Evolutionary conservation across 2,329 filamentous ascomycete genomes (phyloP).

Genomic region (Epichloe elymi): DNA sequence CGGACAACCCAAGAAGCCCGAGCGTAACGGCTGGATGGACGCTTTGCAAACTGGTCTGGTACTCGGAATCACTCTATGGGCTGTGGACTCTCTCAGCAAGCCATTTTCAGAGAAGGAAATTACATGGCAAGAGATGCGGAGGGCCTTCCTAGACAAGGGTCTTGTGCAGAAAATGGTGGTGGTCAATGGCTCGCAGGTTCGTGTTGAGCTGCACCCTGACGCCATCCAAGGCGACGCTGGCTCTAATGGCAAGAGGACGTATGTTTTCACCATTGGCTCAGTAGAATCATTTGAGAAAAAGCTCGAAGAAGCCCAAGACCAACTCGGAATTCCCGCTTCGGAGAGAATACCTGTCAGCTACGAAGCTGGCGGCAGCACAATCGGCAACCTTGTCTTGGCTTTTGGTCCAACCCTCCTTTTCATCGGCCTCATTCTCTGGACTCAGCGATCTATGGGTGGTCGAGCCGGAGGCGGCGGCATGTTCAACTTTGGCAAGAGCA

Average conservation of each 20-base stretch:
- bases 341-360: slow-evolving; percentile 93
- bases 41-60: slow-evolving; percentile 23
- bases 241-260: slow-evolving; percentile 27
- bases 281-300: slow-evolving; percentile 84
- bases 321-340: slow-evolving; percentile 71
- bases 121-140: slow-evolving; percentile 93
- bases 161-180: slow-evolving; percentile 87
- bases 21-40: slow-evolving; percentile 22
- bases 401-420: slow-evolving; percentile 83
- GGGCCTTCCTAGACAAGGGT: slow-evolving; percentile 89
- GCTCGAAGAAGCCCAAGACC: slow-evolving; percentile 75
- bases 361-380: slow-evolving; percentile 60
- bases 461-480: slow-evolving; percentile 59
- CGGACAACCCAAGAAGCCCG: slow-evolving; percentile 24
- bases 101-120: slow-evolving; percentile 54
- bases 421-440: slow-evolving; percentile 69
- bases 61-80: slow-evolving; percentile 42
- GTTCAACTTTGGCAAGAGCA: slow-evolving; percentile 92
- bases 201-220: slow-evolving; percentile 68
- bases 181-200: slow-evolving; percentile 57
- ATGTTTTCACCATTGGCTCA: slow-evolving; percentile 92
- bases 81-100: slow-evolving; percentile 27
- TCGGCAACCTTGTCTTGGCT: slow-evolving; percentile 57
- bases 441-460: slow-evolving; percentile 61
- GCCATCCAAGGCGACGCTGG: slow-evolving; percentile 35